A percentile compares a stretch with the other conserved stretches of the same genome.
phyloP scores from a whole-genome alignment of 805 yeast genomes.

The Cephaloascus fragrans region DNA sequence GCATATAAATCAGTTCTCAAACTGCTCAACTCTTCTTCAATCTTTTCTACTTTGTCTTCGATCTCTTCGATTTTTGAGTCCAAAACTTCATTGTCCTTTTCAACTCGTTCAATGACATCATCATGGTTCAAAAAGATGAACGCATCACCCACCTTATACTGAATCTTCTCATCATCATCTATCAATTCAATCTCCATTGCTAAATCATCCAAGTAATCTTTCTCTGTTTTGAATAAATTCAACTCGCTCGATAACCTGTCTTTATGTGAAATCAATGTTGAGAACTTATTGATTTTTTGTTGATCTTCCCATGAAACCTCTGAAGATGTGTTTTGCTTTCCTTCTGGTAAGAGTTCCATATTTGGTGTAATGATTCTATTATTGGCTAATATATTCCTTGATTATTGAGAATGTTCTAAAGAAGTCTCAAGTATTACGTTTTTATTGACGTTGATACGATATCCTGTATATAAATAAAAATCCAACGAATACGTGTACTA shows the following conservation, averaged over 20 bases:
- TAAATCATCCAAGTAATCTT: conserved; percentile 83
- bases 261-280: conserved; percentile 67
- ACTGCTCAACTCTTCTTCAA: conserved; percentile 44
- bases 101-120: conserved; percentile 61
- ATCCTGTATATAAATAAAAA: too few species aligned
- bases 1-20: conserved; percentile 74
- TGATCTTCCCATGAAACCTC: conserved; percentile 83
- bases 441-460: too few species aligned
- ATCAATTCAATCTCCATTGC: conserved; percentile 76
- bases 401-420: too few species aligned
- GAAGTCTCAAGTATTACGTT: too few species aligned
- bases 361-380: too few species aligned
- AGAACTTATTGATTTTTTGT: conserved; percentile 78
- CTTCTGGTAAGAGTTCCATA: conserved; percentile 45
- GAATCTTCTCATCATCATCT: conserved; percentile 62
- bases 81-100: conserved; percentile 45
- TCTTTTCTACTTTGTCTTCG: conserved; percentile 35
- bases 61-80: conserved; percentile 37
- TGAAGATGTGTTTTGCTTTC: conserved; percentile 37
- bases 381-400: too few species aligned
- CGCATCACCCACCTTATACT: conserved; percentile 74
- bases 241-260: conserved; percentile 46
- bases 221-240: conserved; percentile 47
- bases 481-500: too few species aligned
- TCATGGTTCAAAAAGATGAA: conserved; percentile 63